Conservation (phyloP, 331 rosid species). For the Dryas integrifolia region DNA sequence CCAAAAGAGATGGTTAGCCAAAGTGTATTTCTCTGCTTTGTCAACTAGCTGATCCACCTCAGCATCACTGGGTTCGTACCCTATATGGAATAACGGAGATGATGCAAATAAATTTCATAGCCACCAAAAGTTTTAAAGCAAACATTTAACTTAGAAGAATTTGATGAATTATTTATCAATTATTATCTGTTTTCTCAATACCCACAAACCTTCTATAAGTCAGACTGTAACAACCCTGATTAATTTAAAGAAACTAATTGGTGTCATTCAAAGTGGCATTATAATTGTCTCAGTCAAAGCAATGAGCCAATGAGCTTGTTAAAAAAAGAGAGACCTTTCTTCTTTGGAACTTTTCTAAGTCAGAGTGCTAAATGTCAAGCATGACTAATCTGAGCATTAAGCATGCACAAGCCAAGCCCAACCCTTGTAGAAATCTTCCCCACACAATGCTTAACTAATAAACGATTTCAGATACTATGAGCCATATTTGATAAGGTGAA, state of each 20-base stretch:
- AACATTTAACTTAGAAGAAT: neutral
- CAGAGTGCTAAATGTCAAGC: slow-evolving; percentile 5
- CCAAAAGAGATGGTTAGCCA: slow-evolving; percentile 86
- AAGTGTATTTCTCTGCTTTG: slow-evolving; percentile 60
- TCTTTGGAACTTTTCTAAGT: neutral
- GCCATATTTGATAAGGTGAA: neutral
- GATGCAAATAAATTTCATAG: neutral
- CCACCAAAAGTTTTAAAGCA: neutral
- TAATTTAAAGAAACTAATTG: neutral
- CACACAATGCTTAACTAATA: neutral
- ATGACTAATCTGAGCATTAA: neutral
- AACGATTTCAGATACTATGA: neutral
- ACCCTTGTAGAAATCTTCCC: neutral
- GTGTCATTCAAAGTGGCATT: neutral
- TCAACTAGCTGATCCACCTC: slow-evolving; percentile 58
- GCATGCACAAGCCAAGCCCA: too few relatives aligned
- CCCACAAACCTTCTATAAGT: neutral
- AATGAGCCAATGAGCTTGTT: slow-evolving; percentile 1
- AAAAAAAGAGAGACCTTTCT: neutral
- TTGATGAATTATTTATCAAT: neutral
- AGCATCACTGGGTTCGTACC: slow-evolving; percentile 47
- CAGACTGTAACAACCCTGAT: neutral
- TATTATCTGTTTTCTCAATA: neutral
- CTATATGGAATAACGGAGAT: slow-evolving; percentile 35
- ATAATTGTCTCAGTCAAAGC: neutral